Percentiles rank a stretch among this genome's conserved stretches.
Evolutionary conservation across 208 protist species (phyloP).

Genomic region (Crithidia fasciculata): DNA sequence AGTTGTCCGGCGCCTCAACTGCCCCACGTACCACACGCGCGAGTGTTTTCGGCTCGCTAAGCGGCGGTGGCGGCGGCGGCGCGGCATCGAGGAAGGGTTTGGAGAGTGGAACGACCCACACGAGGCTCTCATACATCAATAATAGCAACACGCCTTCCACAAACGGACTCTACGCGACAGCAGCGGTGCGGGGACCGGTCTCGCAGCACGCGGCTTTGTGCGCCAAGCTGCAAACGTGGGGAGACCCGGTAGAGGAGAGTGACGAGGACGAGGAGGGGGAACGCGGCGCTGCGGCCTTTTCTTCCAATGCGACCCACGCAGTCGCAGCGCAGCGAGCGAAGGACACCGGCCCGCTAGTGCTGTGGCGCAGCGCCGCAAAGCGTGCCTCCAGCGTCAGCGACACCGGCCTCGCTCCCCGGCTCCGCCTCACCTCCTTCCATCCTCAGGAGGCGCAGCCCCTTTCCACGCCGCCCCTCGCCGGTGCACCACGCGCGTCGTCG

Average conservation of each 20-base stretch:
- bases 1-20: no score
- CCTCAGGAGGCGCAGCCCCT: background rate
- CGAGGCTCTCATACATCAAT: no score
- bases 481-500: background rate
- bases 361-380: background rate
- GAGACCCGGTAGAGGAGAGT: slow-evolving; percentile 1
- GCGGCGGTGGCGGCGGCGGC: no score
- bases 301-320: background rate
- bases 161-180: background rate
- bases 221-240: slow-evolving; percentile 17
- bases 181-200: background rate
- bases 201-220: slow-evolving; percentile 17
- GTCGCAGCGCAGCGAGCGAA: background rate
- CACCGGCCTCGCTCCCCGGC: background rate
- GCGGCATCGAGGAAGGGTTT: no score
- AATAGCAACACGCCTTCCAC: no score
- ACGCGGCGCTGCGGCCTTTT: background rate
- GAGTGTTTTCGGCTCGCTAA: no score
- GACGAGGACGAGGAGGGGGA: background rate
- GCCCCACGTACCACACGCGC: no score
- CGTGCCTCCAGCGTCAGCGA: background rate
- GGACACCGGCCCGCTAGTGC: background rate
- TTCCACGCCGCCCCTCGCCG: background rate
- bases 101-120: no score
- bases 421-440: background rate